A percentile compares a stretch with the other conserved stretches of the same genome.
These are phyloP conservation scores for Gynochthodes officinalis DNA, from an alignment of 257 asterid genomes.

Conservation along the genomic window DNA sequence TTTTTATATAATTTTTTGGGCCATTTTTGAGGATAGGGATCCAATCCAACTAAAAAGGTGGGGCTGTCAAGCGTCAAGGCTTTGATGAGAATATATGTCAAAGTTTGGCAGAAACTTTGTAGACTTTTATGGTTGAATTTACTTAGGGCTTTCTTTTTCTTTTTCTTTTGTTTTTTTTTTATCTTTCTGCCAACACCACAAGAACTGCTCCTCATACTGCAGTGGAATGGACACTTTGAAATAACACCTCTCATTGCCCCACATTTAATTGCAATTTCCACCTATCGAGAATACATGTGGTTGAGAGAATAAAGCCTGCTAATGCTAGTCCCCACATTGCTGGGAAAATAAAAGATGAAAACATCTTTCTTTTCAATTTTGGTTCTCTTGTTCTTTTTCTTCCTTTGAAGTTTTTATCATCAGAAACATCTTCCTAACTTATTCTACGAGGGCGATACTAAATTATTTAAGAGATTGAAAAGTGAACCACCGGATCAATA, in stretches of 20 bases:
- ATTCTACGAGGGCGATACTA: no score
- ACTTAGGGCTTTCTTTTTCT: neutral
- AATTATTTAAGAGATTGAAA: no score
- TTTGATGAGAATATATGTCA: conserved; percentile 22
- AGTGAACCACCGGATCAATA: no score
- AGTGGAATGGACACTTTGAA: neutral
- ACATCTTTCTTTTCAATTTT: neutral
- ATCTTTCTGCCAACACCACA: neutral
- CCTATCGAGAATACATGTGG: conserved; percentile 22
- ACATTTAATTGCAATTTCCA: conserved; percentile 13
- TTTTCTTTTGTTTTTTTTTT: no score
- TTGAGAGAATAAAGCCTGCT: conserved; percentile 16
- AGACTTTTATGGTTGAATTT: conserved; percentile 27
- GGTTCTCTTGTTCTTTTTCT: neutral
- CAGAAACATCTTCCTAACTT: no score
- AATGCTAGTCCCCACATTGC: conserved; percentile 21
- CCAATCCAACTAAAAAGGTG: conserved; percentile 43
- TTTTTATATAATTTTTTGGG: no score
- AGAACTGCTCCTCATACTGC: conserved; percentile 1
- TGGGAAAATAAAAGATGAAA: neutral
- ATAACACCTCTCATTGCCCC: conserved; percentile 12
- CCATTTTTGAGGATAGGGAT: conserved; percentile 21
- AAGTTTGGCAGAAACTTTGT: conserved; percentile 48
- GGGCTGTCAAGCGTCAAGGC: conserved; percentile 16
- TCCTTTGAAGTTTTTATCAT: no score